Evolutionary conservation across 805 yeast genomes (phyloP).

Genomic region (Zygotorulaspora chibaensis): DNA sequence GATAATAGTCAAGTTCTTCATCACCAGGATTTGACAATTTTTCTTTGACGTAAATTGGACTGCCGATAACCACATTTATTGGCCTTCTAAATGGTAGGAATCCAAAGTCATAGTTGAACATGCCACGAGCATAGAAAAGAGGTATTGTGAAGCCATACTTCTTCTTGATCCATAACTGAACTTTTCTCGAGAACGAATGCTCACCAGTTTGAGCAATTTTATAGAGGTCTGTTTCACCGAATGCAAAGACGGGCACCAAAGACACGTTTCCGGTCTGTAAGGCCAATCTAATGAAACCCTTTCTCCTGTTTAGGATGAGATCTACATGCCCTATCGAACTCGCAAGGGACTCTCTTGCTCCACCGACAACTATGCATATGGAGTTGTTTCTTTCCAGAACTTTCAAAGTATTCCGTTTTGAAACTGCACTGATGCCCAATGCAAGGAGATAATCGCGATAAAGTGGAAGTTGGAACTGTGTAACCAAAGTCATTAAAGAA

Average conservation of each 20-base stretch:
- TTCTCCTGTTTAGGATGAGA: constrained; percentile 69
- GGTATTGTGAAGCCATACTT: constrained; percentile 83
- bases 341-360: constrained; percentile 84
- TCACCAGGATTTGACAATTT: constrained; percentile 41
- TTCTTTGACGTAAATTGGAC: constrained; percentile 56
- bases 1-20: constrained; percentile 63
- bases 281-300: constrained; percentile 87
- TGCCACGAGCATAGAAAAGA: constrained; percentile 84
- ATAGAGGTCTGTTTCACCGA: constrained; percentile 79
- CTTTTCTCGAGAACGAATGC: constrained; percentile 44
- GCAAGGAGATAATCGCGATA: constrained; percentile 81
- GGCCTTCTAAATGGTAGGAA: constrained; percentile 80
- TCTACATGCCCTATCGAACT: constrained; percentile 57
- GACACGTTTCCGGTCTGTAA: constrained; percentile 70
- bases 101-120: constrained; percentile 90
- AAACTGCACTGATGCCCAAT: constrained; percentile 81
- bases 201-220: constrained; percentile 45
- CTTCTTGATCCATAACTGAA: constrained; percentile 71
- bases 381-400: constrained; percentile 64
- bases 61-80: constrained; percentile 70
- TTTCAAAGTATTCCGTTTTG: constrained; percentile 63
- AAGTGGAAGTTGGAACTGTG: constrained; percentile 80
- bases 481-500: constrained; percentile 72
- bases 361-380: constrained; percentile 89
- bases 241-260: constrained; percentile 83